Evolutionary conservation across 2,329 filamentous ascomycete species (phyloP), one percentile per base, ranked within the genome.

Genomic region (Rosellinia necatrix): DNA sequence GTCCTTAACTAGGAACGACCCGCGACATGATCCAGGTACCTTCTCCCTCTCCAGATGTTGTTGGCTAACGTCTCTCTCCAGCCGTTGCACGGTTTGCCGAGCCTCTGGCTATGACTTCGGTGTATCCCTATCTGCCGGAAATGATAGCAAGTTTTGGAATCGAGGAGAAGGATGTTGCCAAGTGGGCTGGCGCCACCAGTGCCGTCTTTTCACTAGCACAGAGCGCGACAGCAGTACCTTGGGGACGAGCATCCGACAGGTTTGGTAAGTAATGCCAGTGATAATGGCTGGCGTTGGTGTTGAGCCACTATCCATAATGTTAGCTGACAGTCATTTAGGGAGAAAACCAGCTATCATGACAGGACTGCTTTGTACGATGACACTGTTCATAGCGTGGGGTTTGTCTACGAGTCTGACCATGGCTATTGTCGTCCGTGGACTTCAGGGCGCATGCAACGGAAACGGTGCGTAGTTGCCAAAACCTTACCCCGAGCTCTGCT

Each of bases 361-460:
- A 6, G 91, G 90, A 0, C 77, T 94, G 15, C 71, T 86, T 32
- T 89, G 83, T 65, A 96, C 92, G 40, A 96, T 97, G 90, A 69
- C 87, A 1, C 88, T 88, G 35, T 92, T 89, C 64, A 66, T 97
- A 17, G 62, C 91, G 19, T 97, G 92, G 84, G 93, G 94, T 6
- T 85, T 96, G 73, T 91, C 91, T 0, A 88, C 82, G 3, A 91
- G 81, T 61, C 74, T 97, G 8, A 74, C 84, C 3, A 92, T 94
- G 90, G 90, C 92, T 1, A 87, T 99, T 35, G 71, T 80, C 3
- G 83, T 91, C 10, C 84, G 93, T 68, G 88, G 86, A 6, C 76
- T 97, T n/a, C 83, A 90, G 64, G 93, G 94, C 1, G 81, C 87
- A 8, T 87, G 89, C 40, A 97, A 96, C 69, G 94, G 93, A 50